Conservation (phyloP, 2,329 filamentous ascomycete genomes). For the Cytospora paraplurivora region DNA sequence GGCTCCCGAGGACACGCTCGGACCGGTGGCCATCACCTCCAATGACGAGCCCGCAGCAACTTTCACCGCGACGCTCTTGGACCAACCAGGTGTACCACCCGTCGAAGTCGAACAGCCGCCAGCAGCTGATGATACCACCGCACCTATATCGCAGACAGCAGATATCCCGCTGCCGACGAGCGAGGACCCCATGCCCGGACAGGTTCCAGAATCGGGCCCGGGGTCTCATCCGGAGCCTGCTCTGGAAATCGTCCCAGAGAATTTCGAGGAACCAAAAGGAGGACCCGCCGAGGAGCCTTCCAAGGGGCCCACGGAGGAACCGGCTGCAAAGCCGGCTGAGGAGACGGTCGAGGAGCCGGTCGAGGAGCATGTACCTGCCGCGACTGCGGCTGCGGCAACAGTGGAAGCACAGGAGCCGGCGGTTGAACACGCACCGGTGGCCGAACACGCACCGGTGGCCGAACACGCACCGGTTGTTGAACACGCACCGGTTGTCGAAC, state of each 20-base stretch:
- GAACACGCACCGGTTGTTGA: slow-evolving; percentile 15
- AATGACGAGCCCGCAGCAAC: slow-evolving; percentile 1
- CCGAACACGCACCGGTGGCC: not conserved
- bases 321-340: not conserved
- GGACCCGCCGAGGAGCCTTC: too few relatives aligned
- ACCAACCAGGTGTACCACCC: slow-evolving; percentile 1
- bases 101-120: not conserved
- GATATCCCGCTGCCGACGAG: slow-evolving; percentile 21
- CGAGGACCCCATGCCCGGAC: slow-evolving; percentile 24
- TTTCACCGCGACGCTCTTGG: slow-evolving; percentile 7
- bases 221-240: not conserved
- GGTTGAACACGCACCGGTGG: not conserved
- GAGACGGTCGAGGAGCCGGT: not conserved
- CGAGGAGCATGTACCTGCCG: slow-evolving; percentile 1
- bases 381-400: not conserved
- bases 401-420: not conserved
- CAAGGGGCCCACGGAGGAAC: too few relatives aligned
- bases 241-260: not conserved
- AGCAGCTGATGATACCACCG: slow-evolving; percentile 1
- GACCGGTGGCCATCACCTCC: slow-evolving; percentile 11
- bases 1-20: slow-evolving; percentile 7
- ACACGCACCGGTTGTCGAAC: not conserved
- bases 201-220: not conserved
- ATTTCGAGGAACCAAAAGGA: not conserved
- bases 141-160: slow-evolving; percentile 1